phyloP scores from a whole-genome alignment of 805 yeast species.

The Starmerella bombicola region DNA sequence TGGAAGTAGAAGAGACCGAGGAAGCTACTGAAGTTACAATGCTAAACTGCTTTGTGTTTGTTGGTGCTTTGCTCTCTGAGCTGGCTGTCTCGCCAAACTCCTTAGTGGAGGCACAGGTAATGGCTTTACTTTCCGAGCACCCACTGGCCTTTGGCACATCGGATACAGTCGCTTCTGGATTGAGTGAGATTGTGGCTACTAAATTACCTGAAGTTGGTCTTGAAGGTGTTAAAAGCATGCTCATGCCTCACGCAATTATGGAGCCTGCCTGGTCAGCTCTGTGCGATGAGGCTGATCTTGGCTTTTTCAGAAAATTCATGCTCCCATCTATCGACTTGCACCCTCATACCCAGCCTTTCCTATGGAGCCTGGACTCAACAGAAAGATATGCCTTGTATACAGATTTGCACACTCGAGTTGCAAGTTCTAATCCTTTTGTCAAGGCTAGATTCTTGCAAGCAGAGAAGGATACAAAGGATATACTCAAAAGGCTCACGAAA shows the following conservation, averaged over 20 bases:
- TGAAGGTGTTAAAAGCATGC: background rate
- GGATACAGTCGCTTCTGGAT: conserved; percentile 1
- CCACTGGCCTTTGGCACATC: conserved; percentile 5
- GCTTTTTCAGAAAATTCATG: conserved; percentile 11
- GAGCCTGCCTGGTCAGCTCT: conserved; percentile 10
- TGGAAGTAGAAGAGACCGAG: background rate
- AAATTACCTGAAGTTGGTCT: background rate
- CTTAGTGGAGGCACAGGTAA: background rate
- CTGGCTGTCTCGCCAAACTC: background rate
- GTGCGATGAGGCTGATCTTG: background rate
- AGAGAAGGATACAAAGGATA: conserved; percentile 16
- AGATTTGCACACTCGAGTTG: conserved; percentile 11
- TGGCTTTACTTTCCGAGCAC: background rate
- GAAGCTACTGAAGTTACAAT: background rate
- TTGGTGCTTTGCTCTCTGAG: background rate
- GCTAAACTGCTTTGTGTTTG: background rate
- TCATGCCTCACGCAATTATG: conserved; percentile 3
- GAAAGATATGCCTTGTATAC: conserved; percentile 13
- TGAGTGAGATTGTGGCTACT: background rate
- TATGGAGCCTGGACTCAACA: conserved; percentile 1
- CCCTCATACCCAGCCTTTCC: background rate
- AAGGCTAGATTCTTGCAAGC: conserved; percentile 12
- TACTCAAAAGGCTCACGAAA: conserved; percentile 16
- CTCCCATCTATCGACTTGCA: conserved; percentile 17
- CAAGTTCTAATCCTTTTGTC: conserved; percentile 10